A percentile compares a stretch with the other conserved stretches of the same genome.
phyloP scores from a whole-genome alignment of 805 yeast genomes.

The Candida sphagnicola region DNA sequence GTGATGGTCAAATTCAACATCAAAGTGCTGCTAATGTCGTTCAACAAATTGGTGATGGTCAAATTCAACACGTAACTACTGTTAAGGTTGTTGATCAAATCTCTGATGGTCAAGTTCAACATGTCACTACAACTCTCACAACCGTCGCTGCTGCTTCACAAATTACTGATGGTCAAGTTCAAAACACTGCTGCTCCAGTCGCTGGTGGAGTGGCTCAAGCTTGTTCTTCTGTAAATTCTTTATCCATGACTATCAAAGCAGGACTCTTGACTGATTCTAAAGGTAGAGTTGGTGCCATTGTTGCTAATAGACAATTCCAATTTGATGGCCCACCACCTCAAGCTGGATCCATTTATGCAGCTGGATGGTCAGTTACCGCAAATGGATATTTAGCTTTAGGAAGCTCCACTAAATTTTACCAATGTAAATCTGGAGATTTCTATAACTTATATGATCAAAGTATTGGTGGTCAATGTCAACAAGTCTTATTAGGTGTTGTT shows the following conservation, averaged over 20 bases:
- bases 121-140: constrained; percentile 14
- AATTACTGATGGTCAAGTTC: constrained; percentile 30
- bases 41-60: constrained; percentile 44
- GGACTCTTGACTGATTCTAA: constrained; percentile 30
- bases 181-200: constrained; percentile 9
- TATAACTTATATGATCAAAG: constrained; percentile 70
- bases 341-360: constrained; percentile 67
- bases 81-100: constrained; percentile 28
- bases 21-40: constrained; percentile 19
- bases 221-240: constrained; percentile 46
- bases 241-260: constrained; percentile 50
- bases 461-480: constrained; percentile 45
- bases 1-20: constrained; percentile 46
- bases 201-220: constrained; percentile 22
- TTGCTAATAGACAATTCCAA: constrained; percentile 66
- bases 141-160: constrained; percentile 21
- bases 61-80: constrained; percentile 25
- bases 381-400: constrained; percentile 55
- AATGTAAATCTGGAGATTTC: constrained; percentile 73
- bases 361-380: constrained; percentile 52
- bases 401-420: constrained; percentile 58
- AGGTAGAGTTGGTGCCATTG: constrained; percentile 44
- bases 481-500: constrained; percentile 57
- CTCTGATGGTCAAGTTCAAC: constrained; percentile 31
- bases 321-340: constrained; percentile 82